A percentile compares a stretch with the other conserved stretches of the same genome.
These are phyloP conservation scores for Pistacia vera DNA, from an alignment of 345 rosid species.

Conservation along the genomic window DNA sequence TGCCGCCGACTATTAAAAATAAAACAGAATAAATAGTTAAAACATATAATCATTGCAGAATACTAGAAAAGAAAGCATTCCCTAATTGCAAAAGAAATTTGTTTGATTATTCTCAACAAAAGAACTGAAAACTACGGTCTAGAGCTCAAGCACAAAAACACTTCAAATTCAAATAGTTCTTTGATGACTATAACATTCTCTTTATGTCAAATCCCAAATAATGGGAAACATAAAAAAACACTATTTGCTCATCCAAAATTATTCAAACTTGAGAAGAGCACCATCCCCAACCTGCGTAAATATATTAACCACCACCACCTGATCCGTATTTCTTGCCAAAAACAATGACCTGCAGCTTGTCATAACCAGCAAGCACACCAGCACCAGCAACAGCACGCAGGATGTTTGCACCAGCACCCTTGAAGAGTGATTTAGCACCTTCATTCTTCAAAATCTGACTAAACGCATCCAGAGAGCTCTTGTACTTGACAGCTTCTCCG, in stretches of 20 bases:
- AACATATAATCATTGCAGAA: too few relatives aligned
- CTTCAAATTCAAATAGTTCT: conserved; percentile 20
- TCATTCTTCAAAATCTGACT: conserved; percentile 53
- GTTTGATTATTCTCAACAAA: conserved; percentile 19
- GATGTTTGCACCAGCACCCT: conserved; percentile 72
- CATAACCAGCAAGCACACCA: conserved; percentile 71
- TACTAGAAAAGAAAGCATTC: background rate
- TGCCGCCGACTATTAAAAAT: too few relatives aligned
- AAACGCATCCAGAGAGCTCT: conserved; percentile 54
- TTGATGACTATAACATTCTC: conserved; percentile 2
- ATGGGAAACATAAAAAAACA: conserved; percentile 14
- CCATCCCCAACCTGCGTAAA: conserved; percentile 10
- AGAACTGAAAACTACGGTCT: background rate
- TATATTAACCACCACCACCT: conserved; percentile 40
- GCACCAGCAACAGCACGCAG: conserved; percentile 64
- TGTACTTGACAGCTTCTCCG: conserved; percentile 70
- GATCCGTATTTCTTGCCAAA: conserved; percentile 66
- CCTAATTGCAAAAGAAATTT: background rate
- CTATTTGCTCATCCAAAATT: conserved; percentile 22
- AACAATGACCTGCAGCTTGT: conserved; percentile 58
- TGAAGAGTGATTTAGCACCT: conserved; percentile 58
- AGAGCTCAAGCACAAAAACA: conserved; percentile 20
- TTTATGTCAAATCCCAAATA: conserved; percentile 12
- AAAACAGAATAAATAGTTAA: too few relatives aligned
- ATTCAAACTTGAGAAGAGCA: conserved; percentile 25